phyloP scores from a whole-genome alignment of 768 basidiomycete genomes.

The Tylopilus sp. region DNA sequence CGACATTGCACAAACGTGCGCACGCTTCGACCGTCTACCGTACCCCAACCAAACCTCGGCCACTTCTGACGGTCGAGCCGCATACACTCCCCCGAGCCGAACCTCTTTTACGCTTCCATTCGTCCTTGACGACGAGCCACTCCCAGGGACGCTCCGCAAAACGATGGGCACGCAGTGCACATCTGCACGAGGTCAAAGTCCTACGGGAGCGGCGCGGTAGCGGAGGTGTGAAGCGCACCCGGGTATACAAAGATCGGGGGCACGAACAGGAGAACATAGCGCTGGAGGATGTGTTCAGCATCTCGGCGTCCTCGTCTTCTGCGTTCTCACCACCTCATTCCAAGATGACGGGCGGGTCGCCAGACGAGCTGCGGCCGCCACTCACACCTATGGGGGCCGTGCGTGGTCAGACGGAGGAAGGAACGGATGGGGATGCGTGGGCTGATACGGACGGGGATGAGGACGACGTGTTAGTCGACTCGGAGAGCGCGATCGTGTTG shows the following conservation, averaged over 20 bases:
- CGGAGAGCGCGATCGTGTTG: constrained; percentile 13
- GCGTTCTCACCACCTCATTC: background rate
- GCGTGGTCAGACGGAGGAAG: constrained; percentile 7
- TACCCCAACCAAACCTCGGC: constrained; percentile 22
- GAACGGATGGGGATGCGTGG: constrained; percentile 31
- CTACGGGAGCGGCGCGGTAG: constrained; percentile 10
- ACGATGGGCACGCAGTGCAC: constrained; percentile 62
- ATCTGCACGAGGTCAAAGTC: constrained; percentile 59
- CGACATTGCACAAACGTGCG: constrained; percentile 6
- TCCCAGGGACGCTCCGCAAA: constrained; percentile 37
- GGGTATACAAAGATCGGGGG: constrained; percentile 9
- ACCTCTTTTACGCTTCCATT: constrained; percentile 20
- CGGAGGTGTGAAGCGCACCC: constrained; percentile 5
- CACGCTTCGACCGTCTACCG: constrained; percentile 10
- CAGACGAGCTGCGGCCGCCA: constrained; percentile 2
- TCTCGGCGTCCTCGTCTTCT: background rate
- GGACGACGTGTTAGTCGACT: constrained; percentile 14
- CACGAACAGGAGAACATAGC: background rate
- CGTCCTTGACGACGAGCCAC: constrained; percentile 19
- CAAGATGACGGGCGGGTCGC: background rate
- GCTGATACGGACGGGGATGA: constrained; percentile 40
- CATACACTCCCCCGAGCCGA: constrained; percentile 21
- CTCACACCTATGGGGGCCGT: constrained; percentile 7
- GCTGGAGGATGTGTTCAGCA: constrained; percentile 18
- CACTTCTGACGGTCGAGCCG: constrained; percentile 17